A percentile compares a stretch with the other conserved stretches of the same genome.
These are phyloP conservation scores for Triticum urartu DNA, from an alignment of 176 grass and related monocot species.

Conservation along the genomic window DNA sequence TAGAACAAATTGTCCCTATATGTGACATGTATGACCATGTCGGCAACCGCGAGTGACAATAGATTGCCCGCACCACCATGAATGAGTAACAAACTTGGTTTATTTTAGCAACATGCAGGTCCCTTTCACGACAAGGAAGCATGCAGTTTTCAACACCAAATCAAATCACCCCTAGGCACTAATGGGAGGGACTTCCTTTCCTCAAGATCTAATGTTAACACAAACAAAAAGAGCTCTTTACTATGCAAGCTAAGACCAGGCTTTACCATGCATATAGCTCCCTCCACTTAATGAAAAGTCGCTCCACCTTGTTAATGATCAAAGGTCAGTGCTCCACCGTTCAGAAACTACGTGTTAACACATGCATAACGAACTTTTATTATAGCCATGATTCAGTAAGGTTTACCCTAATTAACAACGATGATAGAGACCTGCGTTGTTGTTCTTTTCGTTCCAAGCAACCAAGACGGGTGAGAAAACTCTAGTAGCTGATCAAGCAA, in stretches of 20 bases:
- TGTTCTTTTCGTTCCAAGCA: background rate
- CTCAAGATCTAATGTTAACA: slow-evolving; percentile 35
- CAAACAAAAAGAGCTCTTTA: slow-evolving; percentile 29
- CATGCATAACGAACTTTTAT: slow-evolving; percentile 44
- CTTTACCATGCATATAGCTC: slow-evolving; percentile 27
- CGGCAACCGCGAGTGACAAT: slow-evolving; percentile 7
- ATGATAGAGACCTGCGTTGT: background rate
- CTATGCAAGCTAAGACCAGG: slow-evolving; percentile 32
- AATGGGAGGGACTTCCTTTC: slow-evolving; percentile 7
- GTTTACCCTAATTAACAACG: slow-evolving; percentile 11
- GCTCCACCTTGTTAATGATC: slow-evolving; percentile 38
- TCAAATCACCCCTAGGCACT: slow-evolving; percentile 36
- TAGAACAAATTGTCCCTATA: slow-evolving; percentile 30
- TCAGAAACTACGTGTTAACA: slow-evolving; percentile 22
- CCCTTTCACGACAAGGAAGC: slow-evolving; percentile 34
- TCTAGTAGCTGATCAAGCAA: no score
- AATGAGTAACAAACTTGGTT: background rate
- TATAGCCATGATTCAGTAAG: slow-evolving; percentile 34
- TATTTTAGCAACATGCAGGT: slow-evolving; percentile 23
- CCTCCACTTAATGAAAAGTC: slow-evolving; percentile 47
- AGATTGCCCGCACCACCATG: no score
- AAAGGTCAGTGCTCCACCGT: slow-evolving; percentile 32
- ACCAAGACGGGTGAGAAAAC: background rate
- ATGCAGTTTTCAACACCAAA: slow-evolving; percentile 51
- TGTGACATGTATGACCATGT: slow-evolving; percentile 26